phyloP scores from a whole-genome alignment of 805 yeast species.

The Saturnispora sanitii region DNA sequence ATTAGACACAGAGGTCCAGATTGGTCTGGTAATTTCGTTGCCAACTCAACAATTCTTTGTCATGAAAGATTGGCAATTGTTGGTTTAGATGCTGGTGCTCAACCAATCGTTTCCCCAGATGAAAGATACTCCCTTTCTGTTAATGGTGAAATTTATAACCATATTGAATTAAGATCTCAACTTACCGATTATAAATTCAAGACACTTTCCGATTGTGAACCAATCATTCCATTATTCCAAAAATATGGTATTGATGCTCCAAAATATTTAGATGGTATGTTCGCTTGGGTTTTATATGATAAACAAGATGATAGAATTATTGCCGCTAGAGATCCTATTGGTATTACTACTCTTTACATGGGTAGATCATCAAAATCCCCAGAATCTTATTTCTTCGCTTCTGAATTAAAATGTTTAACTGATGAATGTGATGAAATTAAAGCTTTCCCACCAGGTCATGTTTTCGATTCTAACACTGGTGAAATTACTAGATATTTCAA shows the following conservation, averaged over 20 bases:
- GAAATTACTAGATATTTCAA: conserved; percentile 76
- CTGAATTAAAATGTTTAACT: conserved; percentile 86
- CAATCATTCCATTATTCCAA: conserved; percentile 84
- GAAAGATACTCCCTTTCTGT: conserved; percentile 70
- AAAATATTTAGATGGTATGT: conserved; percentile 93
- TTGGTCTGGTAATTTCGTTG: conserved; percentile 86
- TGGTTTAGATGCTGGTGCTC: conserved; percentile 96
- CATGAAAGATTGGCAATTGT: conserved; percentile 98
- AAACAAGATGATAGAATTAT: conserved; percentile 72
- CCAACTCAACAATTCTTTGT: conserved; percentile 72
- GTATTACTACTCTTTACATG: conserved; percentile 92
- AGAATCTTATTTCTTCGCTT: conserved; percentile 77
- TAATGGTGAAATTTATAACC: conserved; percentile 98
- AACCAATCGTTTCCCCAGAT: conserved; percentile 81
- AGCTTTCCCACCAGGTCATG: conserved; percentile 98
- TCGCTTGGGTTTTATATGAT: conserved; percentile 90
- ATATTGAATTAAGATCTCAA: conserved; percentile 75
- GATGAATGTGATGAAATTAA: conserved; percentile 89
- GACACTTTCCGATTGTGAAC: conserved; percentile 93
- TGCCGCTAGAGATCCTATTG: conserved; percentile 98
- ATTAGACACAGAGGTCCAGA: conserved; percentile 99
- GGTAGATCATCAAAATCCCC: conserved; percentile 69
- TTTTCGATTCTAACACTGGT: conserved; percentile 87
- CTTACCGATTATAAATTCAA: conserved; percentile 65
- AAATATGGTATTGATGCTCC: conserved; percentile 89